phyloP scores from a whole-genome alignment of 305 asterid genomes.

The Solanum chacoense region DNA sequence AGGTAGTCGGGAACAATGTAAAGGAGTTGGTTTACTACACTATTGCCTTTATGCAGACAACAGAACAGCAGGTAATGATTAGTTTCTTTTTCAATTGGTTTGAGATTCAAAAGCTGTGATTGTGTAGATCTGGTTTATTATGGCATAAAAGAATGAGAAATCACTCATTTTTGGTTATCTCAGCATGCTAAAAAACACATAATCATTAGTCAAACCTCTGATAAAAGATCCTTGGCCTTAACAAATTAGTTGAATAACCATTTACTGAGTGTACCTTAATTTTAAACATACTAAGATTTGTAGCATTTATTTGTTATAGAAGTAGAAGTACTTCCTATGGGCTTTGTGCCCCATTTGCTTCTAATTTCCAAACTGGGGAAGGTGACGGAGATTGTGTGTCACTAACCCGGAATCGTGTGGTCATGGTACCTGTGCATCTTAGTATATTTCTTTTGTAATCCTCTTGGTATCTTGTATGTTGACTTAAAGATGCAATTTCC shows the following conservation, averaged over 20 bases:
- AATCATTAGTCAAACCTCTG: neutral
- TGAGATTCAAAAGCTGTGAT: neutral
- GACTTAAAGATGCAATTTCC: neutral
- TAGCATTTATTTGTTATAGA: neutral
- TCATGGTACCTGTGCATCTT: neutral
- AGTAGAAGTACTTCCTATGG: neutral
- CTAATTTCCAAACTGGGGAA: neutral
- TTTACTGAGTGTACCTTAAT: neutral
- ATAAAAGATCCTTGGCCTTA: neutral
- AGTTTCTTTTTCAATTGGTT: neutral
- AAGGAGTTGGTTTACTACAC: slow-evolving; percentile 80
- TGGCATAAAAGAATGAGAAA: neutral
- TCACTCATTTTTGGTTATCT: neutral
- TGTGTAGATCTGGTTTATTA: neutral
- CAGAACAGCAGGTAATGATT: slow-evolving; percentile 76
- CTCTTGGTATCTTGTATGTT: neutral
- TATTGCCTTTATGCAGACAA: slow-evolving; percentile 81
- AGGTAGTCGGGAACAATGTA: slow-evolving; percentile 63
- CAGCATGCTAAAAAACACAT: neutral
- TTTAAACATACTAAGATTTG: neutral
- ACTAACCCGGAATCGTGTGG: neutral
- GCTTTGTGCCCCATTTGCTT: neutral
- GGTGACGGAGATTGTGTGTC: neutral
- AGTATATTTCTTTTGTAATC: neutral
- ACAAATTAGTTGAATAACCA: neutral